Evolutionary conservation across 306 rosid species (phyloP).

Genomic region (Gynostemma pentaphyllum): DNA sequence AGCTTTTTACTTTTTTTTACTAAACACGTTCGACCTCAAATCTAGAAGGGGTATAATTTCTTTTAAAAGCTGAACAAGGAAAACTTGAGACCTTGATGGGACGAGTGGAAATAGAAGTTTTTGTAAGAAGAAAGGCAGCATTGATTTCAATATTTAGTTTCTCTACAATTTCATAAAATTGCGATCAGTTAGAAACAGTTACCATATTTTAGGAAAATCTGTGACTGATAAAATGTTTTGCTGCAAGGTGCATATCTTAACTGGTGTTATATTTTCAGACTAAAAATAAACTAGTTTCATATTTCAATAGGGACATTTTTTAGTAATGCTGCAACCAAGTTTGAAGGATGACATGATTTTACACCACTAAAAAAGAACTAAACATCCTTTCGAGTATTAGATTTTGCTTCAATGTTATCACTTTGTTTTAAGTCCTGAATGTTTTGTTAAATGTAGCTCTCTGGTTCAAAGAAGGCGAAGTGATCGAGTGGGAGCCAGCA

Average conservation of each 20-base stretch:
- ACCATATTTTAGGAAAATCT: background rate
- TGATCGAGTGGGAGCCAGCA: slow-evolving; percentile 60
- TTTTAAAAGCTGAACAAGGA: background rate
- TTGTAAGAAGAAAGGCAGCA: background rate
- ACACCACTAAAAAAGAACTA: background rate
- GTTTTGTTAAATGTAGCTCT: slow-evolving; percentile 42
- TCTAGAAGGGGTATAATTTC: background rate
- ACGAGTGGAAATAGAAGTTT: background rate
- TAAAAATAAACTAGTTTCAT: background rate
- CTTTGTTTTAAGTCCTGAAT: background rate
- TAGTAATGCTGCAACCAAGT: background rate
- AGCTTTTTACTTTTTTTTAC: background rate
- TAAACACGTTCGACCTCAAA: background rate
- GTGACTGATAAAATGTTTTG: too few species aligned
- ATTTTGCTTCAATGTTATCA: background rate
- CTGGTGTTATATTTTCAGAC: background rate
- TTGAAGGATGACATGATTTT: background rate
- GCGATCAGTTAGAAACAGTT: background rate
- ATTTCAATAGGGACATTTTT: too few species aligned
- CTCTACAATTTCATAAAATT: too few species aligned
- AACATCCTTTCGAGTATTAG: background rate
- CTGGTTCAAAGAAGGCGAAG: slow-evolving; percentile 92
- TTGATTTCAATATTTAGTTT: background rate
- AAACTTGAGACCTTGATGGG: background rate
- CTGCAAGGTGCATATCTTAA: background rate